Evolutionary conservation across 2,329 filamentous ascomycete genomes (phyloP), one percentile per base, ranked within the genome.

Genomic region (Myotisia sp.): DNA sequence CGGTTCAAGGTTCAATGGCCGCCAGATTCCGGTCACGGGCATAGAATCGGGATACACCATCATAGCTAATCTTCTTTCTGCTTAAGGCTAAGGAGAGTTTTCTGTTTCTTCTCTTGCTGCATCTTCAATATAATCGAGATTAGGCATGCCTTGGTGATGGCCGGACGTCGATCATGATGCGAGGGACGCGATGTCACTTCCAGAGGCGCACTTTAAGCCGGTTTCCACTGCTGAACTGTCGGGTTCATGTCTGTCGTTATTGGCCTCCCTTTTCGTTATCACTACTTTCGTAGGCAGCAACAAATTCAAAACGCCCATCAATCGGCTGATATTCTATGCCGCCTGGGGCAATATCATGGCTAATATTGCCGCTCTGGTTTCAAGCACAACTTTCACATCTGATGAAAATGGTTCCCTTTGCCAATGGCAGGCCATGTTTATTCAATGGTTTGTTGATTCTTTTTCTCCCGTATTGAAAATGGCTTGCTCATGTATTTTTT

Each of bases 251-350:
- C 6, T 48, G 6, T 50, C 48, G 4, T 29, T 49, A 7, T 16
- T 37, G 8, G 30, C 36, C 3, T 45, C 40, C 22, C 10, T 43
- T 18, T 40, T 49, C 29, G 38, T 50, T 10, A 41, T 50, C 19
- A 9, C 24, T 5, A 45, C 38, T n/a, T 50, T 46, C 31, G 12
- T 43, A 6, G 27, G 37, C 6, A 40, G 35, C 4, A 34, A 29
- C 7, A 39, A 37, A 14, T 50, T 50, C 33, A 39, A 41, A 28
- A 48, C 44, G 27, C 47, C 48, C 3, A 85, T 90, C 59, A 90
- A 90, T 50, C 69, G 83, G 12, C 66, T 92, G 0, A 76, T 87
- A 6, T 87, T 92, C 54, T 90, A 79, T 52, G 82, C 83, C 5
- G 79, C 79, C 0, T 79, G 82, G 49, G 83, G 82, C 6, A 92